Evolutionary conservation across 768 basidiomycete species (phyloP).

Genomic region (Trametes villosa): DNA sequence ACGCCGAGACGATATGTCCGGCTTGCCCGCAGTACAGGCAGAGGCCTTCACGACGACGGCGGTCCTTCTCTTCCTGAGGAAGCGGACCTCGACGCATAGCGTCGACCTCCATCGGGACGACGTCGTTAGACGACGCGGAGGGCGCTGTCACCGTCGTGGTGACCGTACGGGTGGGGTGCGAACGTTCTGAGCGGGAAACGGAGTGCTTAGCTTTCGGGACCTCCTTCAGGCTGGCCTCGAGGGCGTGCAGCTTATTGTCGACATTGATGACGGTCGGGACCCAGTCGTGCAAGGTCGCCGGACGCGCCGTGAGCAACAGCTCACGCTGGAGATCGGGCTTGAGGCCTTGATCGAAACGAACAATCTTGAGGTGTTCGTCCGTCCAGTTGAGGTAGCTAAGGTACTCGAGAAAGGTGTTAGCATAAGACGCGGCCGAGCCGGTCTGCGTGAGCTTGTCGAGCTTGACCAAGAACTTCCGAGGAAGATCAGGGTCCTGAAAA

Average conservation of each 20-base stretch:
- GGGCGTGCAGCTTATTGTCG: conserved; percentile 16
- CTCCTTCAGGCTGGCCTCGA: background rate
- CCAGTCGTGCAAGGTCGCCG: conserved; percentile 1
- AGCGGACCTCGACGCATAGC: background rate
- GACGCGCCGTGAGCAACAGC: conserved; percentile 3
- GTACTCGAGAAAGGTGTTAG: conserved; percentile 34
- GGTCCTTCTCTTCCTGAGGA: conserved; percentile 29
- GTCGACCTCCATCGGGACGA: conserved; percentile 16
- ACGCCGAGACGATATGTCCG: conserved; percentile 34
- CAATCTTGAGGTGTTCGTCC: conserved; percentile 38
- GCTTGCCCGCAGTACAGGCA: conserved; percentile 43
- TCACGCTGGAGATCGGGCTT: conserved; percentile 34
- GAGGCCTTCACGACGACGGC: conserved; percentile 30
- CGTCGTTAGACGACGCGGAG: background rate
- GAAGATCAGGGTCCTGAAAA: conserved; percentile 5
- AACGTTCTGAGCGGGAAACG: background rate
- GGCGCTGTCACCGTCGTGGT: background rate
- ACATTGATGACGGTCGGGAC: background rate
- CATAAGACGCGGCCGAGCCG: conserved; percentile 35
- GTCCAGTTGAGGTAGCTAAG: conserved; percentile 34
- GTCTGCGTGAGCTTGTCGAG: conserved; percentile 39
- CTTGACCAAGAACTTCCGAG: conserved; percentile 28
- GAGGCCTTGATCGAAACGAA: conserved; percentile 36
- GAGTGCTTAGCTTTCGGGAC: background rate
- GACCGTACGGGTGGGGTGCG: background rate